Evolutionary conservation across 441 rosid species (phyloP).

Genomic region (Viola pubescens): DNA sequence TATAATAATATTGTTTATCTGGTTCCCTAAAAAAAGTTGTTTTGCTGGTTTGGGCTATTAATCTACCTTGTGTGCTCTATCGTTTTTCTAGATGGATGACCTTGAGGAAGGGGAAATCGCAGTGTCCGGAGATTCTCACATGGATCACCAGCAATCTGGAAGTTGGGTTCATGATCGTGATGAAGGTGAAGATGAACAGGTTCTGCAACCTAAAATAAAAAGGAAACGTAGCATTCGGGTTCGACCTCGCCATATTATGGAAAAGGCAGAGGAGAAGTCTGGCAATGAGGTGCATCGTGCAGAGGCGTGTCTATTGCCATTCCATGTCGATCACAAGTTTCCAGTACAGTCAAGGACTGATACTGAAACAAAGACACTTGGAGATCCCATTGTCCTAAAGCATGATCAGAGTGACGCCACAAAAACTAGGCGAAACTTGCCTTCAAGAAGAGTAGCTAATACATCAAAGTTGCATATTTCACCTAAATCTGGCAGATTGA

Average conservation of each 20-base stretch:
- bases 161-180: constrained; percentile 95
- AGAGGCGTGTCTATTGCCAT: constrained; percentile 43
- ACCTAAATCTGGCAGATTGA: constrained; percentile 63
- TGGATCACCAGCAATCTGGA: constrained; percentile 88
- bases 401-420: constrained; percentile 67
- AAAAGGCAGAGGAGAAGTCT: constrained; percentile 54
- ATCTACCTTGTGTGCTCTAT: constrained; percentile 11
- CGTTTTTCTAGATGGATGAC: constrained; percentile 64
- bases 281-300: constrained; percentile 49
- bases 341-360: constrained; percentile 57
- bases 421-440: constrained; percentile 51
- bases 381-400: constrained; percentile 42
- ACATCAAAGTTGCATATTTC: constrained; percentile 63
- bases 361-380: constrained; percentile 37
- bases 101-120: constrained; percentile 98
- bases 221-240: constrained; percentile 89
- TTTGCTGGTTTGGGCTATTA: constrained; percentile 14
- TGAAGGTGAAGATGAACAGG: constrained; percentile 98
- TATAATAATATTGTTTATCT: neutral
- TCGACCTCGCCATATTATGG: constrained; percentile 78
- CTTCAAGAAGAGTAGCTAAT: constrained; percentile 61
- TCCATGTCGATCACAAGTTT: constrained; percentile 54
- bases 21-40: neutral
- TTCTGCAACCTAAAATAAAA: constrained; percentile 91
- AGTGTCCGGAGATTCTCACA: constrained; percentile 84